Conservation (phyloP, 176 grass and related monocot species). For the Metroxylon sagu region DNA sequence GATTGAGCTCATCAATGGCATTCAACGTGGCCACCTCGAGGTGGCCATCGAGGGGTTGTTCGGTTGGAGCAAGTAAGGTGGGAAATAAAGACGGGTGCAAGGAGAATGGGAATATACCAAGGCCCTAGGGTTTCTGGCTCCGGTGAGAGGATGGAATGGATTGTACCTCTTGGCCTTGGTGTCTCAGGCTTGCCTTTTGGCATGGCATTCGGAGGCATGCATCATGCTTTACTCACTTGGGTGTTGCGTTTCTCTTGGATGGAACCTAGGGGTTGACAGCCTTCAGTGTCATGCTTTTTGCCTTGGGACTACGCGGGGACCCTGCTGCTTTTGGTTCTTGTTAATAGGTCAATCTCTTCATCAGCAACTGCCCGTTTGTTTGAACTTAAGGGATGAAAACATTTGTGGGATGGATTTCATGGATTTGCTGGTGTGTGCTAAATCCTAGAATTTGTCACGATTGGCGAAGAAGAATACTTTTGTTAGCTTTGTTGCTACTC, state of each 20-base stretch:
- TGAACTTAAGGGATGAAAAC: no score
- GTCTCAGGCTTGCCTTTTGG: background rate
- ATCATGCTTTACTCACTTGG: background rate
- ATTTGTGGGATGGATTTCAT: no score
- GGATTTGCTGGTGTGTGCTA: no score
- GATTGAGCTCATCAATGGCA: conserved; percentile 2
- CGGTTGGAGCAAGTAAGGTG: background rate
- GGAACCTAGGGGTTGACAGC: background rate
- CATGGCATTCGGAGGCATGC: background rate
- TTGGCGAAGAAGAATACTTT: no score
- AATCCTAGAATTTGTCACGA: no score
- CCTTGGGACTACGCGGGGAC: background rate
- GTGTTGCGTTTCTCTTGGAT: background rate
- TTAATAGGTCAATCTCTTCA: no score
- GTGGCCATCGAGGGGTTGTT: background rate
- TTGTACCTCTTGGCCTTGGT: no score
- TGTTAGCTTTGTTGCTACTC: no score
- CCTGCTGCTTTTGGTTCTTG: no score
- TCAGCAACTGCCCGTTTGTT: no score
- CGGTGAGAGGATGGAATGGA: no score
- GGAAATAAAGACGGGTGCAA: background rate
- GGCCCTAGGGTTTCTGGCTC: background rate
- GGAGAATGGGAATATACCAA: background rate
- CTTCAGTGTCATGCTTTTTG: conserved; percentile 2
- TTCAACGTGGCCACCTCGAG: background rate